phyloP scores from a whole-genome alignment of 1,139 yeast genomes.

The Kluyveromyces sp. region DNA sequence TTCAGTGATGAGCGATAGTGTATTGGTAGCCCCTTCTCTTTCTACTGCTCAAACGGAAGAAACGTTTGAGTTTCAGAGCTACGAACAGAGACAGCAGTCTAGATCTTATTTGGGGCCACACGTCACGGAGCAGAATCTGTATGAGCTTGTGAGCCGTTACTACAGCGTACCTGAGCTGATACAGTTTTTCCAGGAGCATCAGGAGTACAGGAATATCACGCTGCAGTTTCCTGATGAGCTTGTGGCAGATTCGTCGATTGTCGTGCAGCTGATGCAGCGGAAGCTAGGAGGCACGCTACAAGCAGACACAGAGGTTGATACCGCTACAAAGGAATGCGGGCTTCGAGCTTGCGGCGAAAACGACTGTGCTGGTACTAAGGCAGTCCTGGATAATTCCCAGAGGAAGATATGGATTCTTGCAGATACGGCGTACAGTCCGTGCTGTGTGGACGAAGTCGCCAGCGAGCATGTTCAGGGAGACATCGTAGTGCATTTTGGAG shows the following conservation, averaged over 20 bases:
- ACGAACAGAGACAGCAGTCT: constrained; percentile 30
- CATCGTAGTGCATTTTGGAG: constrained; percentile 86
- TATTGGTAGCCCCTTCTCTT: constrained; percentile 46
- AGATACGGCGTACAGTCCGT: constrained; percentile 90
- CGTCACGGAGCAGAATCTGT: constrained; percentile 24
- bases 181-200: constrained; percentile 33
- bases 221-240: constrained; percentile 85
- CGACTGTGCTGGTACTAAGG: too few relatives aligned
- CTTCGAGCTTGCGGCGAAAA: too few relatives aligned
- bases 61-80: constrained; percentile 41
- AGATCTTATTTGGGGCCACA: constrained; percentile 33
- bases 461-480: constrained; percentile 89
- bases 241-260: constrained; percentile 69
- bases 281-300: constrained; percentile 12
- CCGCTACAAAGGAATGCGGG: too few relatives aligned
- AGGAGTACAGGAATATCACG: constrained; percentile 49
- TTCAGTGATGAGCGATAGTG: constrained; percentile 9
- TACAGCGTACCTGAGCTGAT: constrained; percentile 47
- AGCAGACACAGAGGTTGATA: constrained; percentile 10
- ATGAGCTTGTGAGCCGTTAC: constrained; percentile 39
- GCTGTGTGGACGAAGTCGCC: constrained; percentile 96
- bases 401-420: constrained; percentile 68
- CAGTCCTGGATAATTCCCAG: constrained; percentile 29
- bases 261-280: constrained; percentile 42
- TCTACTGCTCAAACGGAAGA: constrained; percentile 55